phyloP scores from a whole-genome alignment of 2,329 filamentous ascomycete species.

The Xylaria hypoxylon region DNA sequence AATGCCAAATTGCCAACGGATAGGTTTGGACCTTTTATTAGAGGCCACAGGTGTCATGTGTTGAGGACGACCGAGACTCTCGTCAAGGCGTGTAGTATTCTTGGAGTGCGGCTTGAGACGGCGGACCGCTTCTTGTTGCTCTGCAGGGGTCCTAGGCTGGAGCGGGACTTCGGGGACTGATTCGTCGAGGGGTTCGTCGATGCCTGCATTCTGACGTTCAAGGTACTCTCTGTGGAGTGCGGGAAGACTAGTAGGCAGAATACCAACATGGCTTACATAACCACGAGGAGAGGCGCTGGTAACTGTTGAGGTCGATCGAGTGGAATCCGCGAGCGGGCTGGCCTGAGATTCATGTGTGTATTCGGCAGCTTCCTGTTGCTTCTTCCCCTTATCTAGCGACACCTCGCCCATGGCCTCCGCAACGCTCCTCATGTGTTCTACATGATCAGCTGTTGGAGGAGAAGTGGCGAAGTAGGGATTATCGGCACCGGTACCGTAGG shows the following conservation, averaged over 20 bases:
- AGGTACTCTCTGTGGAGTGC: slow-evolving; percentile 92
- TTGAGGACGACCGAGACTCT: slow-evolving; percentile 68
- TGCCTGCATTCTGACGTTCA: slow-evolving; percentile 72
- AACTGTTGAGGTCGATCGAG: slow-evolving; percentile 64
- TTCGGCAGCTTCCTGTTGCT: slow-evolving; percentile 34
- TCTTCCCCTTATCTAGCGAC: slow-evolving; percentile 36
- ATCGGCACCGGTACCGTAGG: slow-evolving; percentile 56
- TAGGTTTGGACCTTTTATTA: slow-evolving; percentile 82
- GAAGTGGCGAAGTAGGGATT: slow-evolving; percentile 58
- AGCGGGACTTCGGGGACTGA: slow-evolving; percentile 62
- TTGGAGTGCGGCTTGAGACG: slow-evolving; percentile 87
- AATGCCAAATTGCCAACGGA: slow-evolving; percentile 98
- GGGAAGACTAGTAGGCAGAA: slow-evolving; percentile 90
- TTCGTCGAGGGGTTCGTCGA: slow-evolving; percentile 58
- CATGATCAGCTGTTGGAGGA: slow-evolving; percentile 61
- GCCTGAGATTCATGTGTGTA: slow-evolving; percentile 52
- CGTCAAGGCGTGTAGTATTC: slow-evolving; percentile 76
- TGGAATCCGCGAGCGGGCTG: slow-evolving; percentile 67
- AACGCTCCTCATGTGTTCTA: slow-evolving; percentile 67
- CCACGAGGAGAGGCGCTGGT: slow-evolving; percentile 63
- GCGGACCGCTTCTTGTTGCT: slow-evolving; percentile 83
- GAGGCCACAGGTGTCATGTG: slow-evolving; percentile 72
- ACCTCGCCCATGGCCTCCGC: slow-evolving; percentile 61
- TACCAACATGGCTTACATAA: slow-evolving; percentile 86
- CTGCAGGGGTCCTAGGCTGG: slow-evolving; percentile 71